Evolutionary conservation across 495 filamentous ascomycete species (phyloP).

Genomic region (Aspergillus sparsus): DNA sequence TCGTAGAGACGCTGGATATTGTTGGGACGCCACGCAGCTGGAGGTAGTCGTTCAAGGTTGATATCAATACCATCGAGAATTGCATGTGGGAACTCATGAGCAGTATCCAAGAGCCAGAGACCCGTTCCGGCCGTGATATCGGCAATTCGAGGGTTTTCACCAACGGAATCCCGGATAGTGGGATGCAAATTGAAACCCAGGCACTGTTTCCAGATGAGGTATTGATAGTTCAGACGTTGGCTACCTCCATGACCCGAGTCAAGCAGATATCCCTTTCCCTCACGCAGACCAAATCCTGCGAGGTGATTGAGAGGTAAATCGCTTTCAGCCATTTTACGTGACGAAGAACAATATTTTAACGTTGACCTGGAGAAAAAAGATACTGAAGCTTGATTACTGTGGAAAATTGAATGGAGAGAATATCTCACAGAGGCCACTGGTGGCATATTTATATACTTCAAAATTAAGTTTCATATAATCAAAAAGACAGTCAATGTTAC

Average conservation of each 20-base stretch:
- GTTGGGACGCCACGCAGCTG: background rate
- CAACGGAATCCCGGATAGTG: constrained; percentile 6
- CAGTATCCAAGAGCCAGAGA: constrained; percentile 32
- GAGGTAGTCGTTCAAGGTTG: background rate
- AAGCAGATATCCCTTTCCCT: constrained; percentile 28
- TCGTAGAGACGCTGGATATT: constrained; percentile 19
- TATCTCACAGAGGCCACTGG: background rate
- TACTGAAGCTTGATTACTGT: background rate
- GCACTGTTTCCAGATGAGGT: constrained; percentile 28
- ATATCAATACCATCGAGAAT: constrained; percentile 4
- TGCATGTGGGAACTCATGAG: background rate
- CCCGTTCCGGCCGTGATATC: constrained; percentile 28
- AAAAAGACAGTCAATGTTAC: background rate
- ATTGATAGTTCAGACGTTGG: constrained; percentile 29
- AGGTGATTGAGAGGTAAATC: background rate
- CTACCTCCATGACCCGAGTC: constrained; percentile 16
- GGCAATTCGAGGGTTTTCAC: constrained; percentile 13
- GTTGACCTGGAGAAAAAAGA: background rate
- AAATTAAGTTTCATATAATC: background rate
- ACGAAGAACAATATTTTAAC: background rate
- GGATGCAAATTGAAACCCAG: constrained; percentile 29
- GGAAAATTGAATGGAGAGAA: background rate
- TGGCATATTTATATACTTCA: background rate
- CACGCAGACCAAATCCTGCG: constrained; percentile 11
- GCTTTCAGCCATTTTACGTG: background rate